These are phyloP conservation scores for Lactarius evosmus DNA, from an alignment of 768 basidiomycete species.

Conservation along the genomic window DNA sequence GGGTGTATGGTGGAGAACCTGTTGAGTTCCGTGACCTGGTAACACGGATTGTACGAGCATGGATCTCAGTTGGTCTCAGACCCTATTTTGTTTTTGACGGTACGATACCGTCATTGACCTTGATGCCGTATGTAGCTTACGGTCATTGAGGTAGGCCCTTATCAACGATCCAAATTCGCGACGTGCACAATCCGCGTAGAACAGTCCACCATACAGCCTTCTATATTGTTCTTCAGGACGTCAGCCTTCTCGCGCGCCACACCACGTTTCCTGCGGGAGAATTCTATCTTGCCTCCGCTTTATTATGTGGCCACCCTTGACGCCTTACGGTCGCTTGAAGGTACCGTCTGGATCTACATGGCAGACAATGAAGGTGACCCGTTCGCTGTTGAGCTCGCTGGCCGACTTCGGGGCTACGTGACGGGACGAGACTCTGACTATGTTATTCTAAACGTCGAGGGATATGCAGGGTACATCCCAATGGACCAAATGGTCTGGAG, in stretches of 20 bases:
- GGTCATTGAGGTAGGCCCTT: slow-evolving; percentile 49
- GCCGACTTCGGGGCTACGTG: slow-evolving; percentile 67
- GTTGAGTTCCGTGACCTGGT: slow-evolving; percentile 50
- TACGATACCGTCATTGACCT: slow-evolving; percentile 35
- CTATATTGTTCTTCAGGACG: slow-evolving; percentile 77
- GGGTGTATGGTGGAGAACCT: slow-evolving; percentile 88
- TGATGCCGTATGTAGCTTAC: not conserved
- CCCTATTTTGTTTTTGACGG: slow-evolving; percentile 84
- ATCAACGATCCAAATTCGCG: slow-evolving; percentile 67
- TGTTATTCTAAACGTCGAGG: slow-evolving; percentile 69
- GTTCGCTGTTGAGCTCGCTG: slow-evolving; percentile 81
- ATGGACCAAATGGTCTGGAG: slow-evolving; percentile 74
- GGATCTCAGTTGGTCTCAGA: slow-evolving; percentile 62
- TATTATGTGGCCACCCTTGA: slow-evolving; percentile 55
- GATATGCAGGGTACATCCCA: slow-evolving; percentile 75
- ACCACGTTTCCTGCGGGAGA: slow-evolving; percentile 66
- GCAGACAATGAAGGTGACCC: slow-evolving; percentile 84
- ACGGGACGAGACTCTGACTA: slow-evolving; percentile 82
- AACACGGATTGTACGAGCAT: slow-evolving; percentile 53
- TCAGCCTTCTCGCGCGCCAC: slow-evolving; percentile 60
- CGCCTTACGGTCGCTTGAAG: slow-evolving; percentile 42
- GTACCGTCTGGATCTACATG: slow-evolving; percentile 54
- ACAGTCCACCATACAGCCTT: slow-evolving; percentile 56
- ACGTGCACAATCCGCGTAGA: slow-evolving; percentile 59
- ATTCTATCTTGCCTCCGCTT: slow-evolving; percentile 72